These are phyloP conservation scores for Paracorniculantispora psalliotae DNA, from an alignment of 2,329 filamentous ascomycete genomes.

Conservation along the genomic window DNA sequence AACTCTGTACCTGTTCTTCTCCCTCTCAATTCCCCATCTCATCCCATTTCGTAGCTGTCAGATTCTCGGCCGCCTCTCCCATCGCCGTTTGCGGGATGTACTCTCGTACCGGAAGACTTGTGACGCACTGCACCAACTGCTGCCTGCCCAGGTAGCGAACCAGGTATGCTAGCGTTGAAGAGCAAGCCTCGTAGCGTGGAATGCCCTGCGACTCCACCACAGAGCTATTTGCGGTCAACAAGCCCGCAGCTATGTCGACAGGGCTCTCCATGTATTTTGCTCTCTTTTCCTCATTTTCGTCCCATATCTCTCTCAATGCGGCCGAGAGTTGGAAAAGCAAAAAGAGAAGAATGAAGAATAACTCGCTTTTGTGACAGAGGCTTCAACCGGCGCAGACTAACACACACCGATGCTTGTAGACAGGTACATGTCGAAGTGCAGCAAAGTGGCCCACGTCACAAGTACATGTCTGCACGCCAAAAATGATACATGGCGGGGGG, in stretches of 20 bases:
- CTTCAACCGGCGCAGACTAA: not conserved
- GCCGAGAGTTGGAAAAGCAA: too few species aligned
- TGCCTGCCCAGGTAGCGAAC: too few species aligned
- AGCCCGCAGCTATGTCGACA: not conserved
- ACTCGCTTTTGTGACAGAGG: not conserved
- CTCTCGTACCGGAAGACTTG: not conserved
- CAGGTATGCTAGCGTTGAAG: too few species aligned
- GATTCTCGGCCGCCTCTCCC: not conserved
- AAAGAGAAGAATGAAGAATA: not conserved
- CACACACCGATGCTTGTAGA: not conserved
- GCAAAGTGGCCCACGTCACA: not conserved
- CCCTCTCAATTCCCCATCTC: not conserved
- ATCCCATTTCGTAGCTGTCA: not conserved
- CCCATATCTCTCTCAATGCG: too few species aligned
- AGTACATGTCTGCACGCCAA: not conserved
- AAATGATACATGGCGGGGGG: not conserved
- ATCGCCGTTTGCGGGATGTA: slow-evolving; percentile 8
- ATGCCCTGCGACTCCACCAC: not conserved
- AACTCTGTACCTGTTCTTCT: not conserved
- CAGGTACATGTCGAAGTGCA: not conserved
- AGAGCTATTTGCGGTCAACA: slow-evolving; percentile 2
- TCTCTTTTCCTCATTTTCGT: not conserved
- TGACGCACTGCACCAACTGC: not conserved
- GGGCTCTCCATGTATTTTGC: not conserved
- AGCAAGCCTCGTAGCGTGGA: not conserved